Evolutionary conservation across 1,284 basidiomycete genomes (phyloP), one percentile per base, ranked within the genome.

Genomic region (Mixia osmundae): DNA sequence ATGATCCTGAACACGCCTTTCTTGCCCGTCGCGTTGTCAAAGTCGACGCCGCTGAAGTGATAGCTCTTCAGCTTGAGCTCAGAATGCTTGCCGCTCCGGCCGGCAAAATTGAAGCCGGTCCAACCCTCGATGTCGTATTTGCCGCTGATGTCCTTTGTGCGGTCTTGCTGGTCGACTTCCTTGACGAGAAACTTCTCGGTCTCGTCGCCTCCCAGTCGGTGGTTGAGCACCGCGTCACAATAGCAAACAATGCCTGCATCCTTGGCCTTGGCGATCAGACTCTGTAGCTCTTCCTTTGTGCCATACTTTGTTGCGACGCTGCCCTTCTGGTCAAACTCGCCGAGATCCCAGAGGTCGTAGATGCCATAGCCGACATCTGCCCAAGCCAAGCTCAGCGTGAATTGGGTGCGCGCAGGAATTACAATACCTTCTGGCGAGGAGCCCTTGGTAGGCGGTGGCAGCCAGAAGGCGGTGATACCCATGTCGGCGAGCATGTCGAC

Each of bases 241-340:
- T 62, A 62, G 7, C 51, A 20, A 28, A 12, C n/a, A 26, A 33
- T 37, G 31, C 72, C 46, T 80, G 54, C 43, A 28, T 59, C 50
- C 34, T 55, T 53, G 3, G 59, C 53, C 25, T 44, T 52, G 27
- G 60, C 56, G 53, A 77, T 74, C 9, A 76, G 72, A 4, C 57
- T 52, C 2, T 82, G 51, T 15, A 89, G 66, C 48, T 94, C 72
- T 30, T 80, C 69, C 47, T 74, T 76, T 10, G 73, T 76, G 14
- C 87, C 87, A 79, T 83, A 95, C 44, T 85, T 69, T n/a, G 85
- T 94, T 7, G 62, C 55, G 35, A 68, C 57, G n/a, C 66, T 60
- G 9, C 75, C 76, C 54, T 82, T 87, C 54, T 79, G 76, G 35
- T 80, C 59, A 47, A 91, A 94, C 60, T 94, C 85, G 32, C 87